These are phyloP conservation scores for Naganishia antarctica DNA, from an alignment of 768 basidiomycete genomes.

Conservation along the genomic window DNA sequence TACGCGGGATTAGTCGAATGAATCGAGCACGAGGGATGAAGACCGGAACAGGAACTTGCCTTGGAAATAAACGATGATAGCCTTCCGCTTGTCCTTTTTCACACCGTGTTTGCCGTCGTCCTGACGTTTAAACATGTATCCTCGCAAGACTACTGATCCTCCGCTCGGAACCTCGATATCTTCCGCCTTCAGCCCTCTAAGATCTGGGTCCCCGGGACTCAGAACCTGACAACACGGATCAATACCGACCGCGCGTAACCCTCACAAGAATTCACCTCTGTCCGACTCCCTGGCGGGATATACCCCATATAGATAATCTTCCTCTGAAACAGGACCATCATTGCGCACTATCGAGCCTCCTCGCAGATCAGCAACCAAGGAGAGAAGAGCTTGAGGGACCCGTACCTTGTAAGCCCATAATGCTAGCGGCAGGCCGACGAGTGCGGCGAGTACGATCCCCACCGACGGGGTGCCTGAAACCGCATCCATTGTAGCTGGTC, in stretches of 20 bases:
- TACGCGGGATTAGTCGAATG: neutral
- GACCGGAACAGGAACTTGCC: slow-evolving; percentile 35
- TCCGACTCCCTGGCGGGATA: slow-evolving; percentile 25
- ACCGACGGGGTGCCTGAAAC: slow-evolving; percentile 43
- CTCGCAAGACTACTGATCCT: neutral
- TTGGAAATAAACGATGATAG: slow-evolving; percentile 50
- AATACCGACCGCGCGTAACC: too few relatives aligned
- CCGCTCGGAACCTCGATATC: slow-evolving; percentile 43
- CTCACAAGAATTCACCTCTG: slow-evolving; percentile 1
- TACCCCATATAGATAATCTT: slow-evolving; percentile 56
- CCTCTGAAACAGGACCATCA: slow-evolving; percentile 56
- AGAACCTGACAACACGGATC: slow-evolving; percentile 6
- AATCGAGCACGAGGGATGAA: neutral
- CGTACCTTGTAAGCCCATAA: slow-evolving; percentile 54
- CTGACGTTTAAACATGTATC: slow-evolving; percentile 20
- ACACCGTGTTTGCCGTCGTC: slow-evolving; percentile 33
- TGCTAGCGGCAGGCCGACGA: slow-evolving; percentile 50
- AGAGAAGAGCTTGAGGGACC: too few relatives aligned
- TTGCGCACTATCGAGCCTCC: slow-evolving; percentile 51
- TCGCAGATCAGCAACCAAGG: too few relatives aligned
- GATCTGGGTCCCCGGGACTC: slow-evolving; percentile 31
- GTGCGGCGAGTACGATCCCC: slow-evolving; percentile 41
- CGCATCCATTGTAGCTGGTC: neutral
- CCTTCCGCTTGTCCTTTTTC: slow-evolving; percentile 27
- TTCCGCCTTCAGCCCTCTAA: slow-evolving; percentile 39